These are phyloP conservation scores for Pinus albicaulis DNA, from an alignment of 75 land plant species.

Conservation along the genomic window DNA sequence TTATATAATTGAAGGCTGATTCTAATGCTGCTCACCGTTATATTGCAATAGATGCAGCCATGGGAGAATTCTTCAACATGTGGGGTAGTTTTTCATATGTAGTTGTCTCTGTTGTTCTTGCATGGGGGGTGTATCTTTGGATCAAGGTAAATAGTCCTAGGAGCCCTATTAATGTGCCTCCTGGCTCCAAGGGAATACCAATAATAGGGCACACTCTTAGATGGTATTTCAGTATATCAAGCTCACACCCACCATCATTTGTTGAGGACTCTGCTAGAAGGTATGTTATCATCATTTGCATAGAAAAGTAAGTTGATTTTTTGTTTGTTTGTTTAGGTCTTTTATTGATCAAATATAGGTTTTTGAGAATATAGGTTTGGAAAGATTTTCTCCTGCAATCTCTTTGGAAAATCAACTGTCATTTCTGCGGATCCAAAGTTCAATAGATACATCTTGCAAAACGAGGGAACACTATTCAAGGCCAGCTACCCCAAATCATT, in stretches of 20 bases:
- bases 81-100: background rate
- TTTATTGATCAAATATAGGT: background rate
- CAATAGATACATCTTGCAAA: slow-evolving; percentile 56
- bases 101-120: background rate
- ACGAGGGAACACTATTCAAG: slow-evolving; percentile 57
- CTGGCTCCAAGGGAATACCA: slow-evolving; percentile 49
- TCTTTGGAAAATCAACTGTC: slow-evolving; percentile 55
- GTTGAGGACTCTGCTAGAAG: slow-evolving; percentile 42
- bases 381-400: slow-evolving; percentile 43
- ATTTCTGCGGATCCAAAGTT: slow-evolving; percentile 59
- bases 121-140: background rate
- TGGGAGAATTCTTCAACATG: background rate
- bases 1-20: background rate
- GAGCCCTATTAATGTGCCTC: slow-evolving; percentile 23
- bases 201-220: slow-evolving; percentile 39
- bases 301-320: too few species aligned
- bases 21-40: background rate
- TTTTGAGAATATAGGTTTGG: slow-evolving; percentile 44
- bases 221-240: slow-evolving; percentile 39
- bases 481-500: slow-evolving; percentile 58
- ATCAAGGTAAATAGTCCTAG: background rate
- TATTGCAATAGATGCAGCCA: background rate
- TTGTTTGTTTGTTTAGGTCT: too few species aligned
- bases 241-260: slow-evolving; percentile 49
- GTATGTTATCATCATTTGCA: slow-evolving; percentile 5